Evolutionary conservation across 2,329 filamentous ascomycete genomes (phyloP).

Genomic region (Penicillium glabrum): DNA sequence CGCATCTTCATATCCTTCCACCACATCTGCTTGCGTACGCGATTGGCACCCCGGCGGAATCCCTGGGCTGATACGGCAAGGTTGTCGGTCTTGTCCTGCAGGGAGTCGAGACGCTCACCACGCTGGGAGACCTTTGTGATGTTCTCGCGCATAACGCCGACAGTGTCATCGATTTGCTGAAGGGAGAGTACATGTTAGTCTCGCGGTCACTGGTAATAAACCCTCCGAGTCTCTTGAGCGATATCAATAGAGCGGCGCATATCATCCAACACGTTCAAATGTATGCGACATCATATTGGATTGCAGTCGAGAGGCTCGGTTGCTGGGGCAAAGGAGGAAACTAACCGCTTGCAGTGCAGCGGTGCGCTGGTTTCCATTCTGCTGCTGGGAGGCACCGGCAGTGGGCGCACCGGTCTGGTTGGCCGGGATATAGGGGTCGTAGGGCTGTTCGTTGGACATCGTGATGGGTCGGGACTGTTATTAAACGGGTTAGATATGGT

Average conservation of each 20-base stretch:
- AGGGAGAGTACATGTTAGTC: constrained; percentile 19
- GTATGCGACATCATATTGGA: not conserved
- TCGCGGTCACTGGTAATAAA: not conserved
- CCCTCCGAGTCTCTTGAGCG: not conserved
- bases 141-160: constrained; percentile 94
- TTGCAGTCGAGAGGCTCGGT: not conserved
- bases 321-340: constrained; percentile 31
- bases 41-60: constrained; percentile 94
- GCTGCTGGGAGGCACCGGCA: constrained; percentile 51
- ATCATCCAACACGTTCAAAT: not conserved
- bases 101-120: constrained; percentile 81
- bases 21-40: constrained; percentile 98
- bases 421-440: constrained; percentile 86
- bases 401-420: constrained; percentile 49
- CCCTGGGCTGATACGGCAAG: constrained; percentile 89
- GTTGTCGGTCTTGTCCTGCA: constrained; percentile 92
- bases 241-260: not conserved
- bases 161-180: constrained; percentile 96
- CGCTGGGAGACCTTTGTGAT: constrained; percentile 95
- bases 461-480: constrained; percentile 21
- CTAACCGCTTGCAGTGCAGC: constrained; percentile 83
- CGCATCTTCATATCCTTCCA: constrained; percentile 99
- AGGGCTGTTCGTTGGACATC: constrained; percentile 64
- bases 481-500: constrained; percentile 10
- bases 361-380: constrained; percentile 63